phyloP scores from a whole-genome alignment of 2,329 filamentous ascomycete species.

The Fusarium beomiforme region DNA sequence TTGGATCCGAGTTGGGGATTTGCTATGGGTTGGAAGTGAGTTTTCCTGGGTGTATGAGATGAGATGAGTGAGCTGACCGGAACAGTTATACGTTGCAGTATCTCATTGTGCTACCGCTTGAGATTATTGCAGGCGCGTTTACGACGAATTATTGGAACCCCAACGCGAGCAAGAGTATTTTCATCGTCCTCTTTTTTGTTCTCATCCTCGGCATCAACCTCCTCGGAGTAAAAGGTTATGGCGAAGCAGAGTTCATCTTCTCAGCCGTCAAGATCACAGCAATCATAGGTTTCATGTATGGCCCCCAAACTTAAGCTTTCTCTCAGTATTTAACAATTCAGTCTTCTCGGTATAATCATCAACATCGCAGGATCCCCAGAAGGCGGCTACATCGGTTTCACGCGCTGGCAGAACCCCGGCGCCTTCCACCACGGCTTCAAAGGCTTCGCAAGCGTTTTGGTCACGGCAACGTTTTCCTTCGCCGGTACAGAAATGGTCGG shows the following conservation, averaged over 20 bases:
- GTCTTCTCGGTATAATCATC: slow-evolving; percentile 84
- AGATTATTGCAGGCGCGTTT: slow-evolving; percentile 86
- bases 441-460: slow-evolving; percentile 80
- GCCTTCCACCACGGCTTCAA: slow-evolving; percentile 85
- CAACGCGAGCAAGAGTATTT: slow-evolving; percentile 72
- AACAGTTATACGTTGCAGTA: slow-evolving; percentile 83
- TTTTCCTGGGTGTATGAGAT: neutral
- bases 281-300: slow-evolving; percentile 85
- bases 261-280: slow-evolving; percentile 86
- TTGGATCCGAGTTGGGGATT: slow-evolving; percentile 96
- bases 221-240: slow-evolving; percentile 87
- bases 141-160: slow-evolving; percentile 84
- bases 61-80: neutral
- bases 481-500: slow-evolving; percentile 80
- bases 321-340: slow-evolving; percentile 46
- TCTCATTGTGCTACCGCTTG: slow-evolving; percentile 83
- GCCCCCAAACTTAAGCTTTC: neutral
- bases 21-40: slow-evolving; percentile 90
- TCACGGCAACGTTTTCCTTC: slow-evolving; percentile 79
- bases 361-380: slow-evolving; percentile 81
- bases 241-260: slow-evolving; percentile 89
- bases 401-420: slow-evolving; percentile 79
- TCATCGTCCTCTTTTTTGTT: slow-evolving; percentile 82
- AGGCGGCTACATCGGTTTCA: slow-evolving; percentile 80
- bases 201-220: slow-evolving; percentile 84